Base-by-base conservation (phyloP, 2,329 filamentous ascomycete genomes). In the Gliomastix tumulicola region DNA sequence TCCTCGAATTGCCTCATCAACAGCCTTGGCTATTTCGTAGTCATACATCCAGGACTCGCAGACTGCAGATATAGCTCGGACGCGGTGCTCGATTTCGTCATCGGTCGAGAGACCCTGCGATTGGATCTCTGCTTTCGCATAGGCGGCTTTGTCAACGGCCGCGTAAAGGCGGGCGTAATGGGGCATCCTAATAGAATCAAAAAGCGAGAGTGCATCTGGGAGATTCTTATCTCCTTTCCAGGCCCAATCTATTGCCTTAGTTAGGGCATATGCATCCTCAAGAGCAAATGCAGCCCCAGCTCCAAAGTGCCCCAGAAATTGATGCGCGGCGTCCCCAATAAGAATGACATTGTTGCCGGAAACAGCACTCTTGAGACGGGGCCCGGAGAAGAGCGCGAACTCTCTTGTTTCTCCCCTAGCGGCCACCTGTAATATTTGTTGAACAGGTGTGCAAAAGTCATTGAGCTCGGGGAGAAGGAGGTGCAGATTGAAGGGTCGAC, bases 221-320 rank as follows among this genome's bases (percentile, higher is more conserved):
- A 55, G 6, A 3, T 41, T 43, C 19, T 39, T 36, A 10, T 41
- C 40, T 2, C 38, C 36, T 5, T 30, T 33, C 38, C 41, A 49
- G 5, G 51, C 39, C 49, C 50, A 51, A 11, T 53, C 49, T 10
- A 55, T 28, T 15, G 40, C 38, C 32, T 42, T 49, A 3, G 48
- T 31, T 4, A 55, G 33, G 16, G 49, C 43, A 10, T 46, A 55
- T 1, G 47, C 49, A 17, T 56, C 53, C 35, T 61, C 56, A 32
- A 62, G 46, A 5, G 57, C 59, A 13, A 61, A 62, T 0, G 55
- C 58, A 0, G 59, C 59, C 1, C 59, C 59, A 0, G 60, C 56
- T 1, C 60, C 59, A 28, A 65, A 65, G 0, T 57, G 58, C 1
- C 68, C 68, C 0, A 68, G 70, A 0, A 74, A 56, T 2, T 71